Percentiles rank a stretch among this genome's conserved stretches.
Evolutionary conservation across 2,329 filamentous ascomycete species (phyloP).

Genomic region (Aspergillus arachidicola): DNA sequence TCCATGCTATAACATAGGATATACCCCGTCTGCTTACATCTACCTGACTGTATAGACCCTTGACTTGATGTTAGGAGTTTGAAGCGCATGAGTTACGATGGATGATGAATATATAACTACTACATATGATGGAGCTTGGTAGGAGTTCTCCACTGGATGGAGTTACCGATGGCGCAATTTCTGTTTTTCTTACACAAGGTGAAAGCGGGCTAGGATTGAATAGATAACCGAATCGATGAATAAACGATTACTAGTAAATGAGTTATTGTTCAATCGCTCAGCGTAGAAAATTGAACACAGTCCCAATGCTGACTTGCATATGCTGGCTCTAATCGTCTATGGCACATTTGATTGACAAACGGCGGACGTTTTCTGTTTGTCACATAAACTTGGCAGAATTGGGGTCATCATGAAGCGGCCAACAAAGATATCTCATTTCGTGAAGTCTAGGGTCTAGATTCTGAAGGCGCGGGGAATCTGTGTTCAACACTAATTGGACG

Average conservation of each 20-base stretch:
- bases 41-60: background rate
- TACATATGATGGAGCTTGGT: background rate
- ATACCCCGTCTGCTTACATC: background rate
- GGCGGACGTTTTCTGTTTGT: background rate
- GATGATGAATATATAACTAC: background rate
- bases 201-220: background rate
- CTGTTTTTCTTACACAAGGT: background rate
- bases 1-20: slow-evolving; percentile 1
- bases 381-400: background rate
- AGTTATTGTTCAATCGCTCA: background rate
- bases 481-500: background rate
- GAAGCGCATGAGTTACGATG: background rate
- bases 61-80: background rate
- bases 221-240: background rate
- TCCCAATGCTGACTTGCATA: background rate
- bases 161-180: background rate
- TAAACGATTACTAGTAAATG: background rate
- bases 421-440: background rate
- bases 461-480: background rate
- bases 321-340: background rate
- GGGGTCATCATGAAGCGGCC: background rate
- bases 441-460: background rate
- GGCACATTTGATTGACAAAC: background rate
- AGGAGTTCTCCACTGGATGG: background rate
- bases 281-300: background rate